Conservation (phyloP, 768 basidiomycete genomes). For the Mycena galopus region DNA sequence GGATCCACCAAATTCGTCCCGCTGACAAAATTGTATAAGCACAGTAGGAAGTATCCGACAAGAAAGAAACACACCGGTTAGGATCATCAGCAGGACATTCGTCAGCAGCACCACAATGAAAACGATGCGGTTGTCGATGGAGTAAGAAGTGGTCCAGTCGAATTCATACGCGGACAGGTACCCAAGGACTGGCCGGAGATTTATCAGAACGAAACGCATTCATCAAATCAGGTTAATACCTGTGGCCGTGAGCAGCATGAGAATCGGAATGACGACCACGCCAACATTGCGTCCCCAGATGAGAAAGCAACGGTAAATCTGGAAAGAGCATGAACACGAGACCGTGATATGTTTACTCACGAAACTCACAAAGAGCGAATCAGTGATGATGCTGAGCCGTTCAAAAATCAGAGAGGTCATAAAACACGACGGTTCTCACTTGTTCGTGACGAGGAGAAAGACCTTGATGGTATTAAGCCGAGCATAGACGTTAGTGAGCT, state of each 20-base stretch:
- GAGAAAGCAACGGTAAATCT: conserved; percentile 13
- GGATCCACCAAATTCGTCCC: conserved; percentile 18
- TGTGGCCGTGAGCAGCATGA: background rate
- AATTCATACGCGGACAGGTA: background rate
- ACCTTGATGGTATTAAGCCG: background rate
- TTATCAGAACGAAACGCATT: too few species aligned
- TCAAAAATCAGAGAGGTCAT: background rate
- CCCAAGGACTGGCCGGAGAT: background rate
- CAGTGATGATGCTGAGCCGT: background rate
- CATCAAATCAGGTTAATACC: too few species aligned
- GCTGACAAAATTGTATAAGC: background rate
- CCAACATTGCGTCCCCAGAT: background rate
- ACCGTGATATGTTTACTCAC: too few species aligned
- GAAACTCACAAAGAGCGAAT: conserved; percentile 8
- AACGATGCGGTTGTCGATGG: background rate
- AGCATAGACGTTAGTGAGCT: background rate
- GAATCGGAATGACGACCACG: background rate
- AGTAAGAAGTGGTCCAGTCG: background rate
- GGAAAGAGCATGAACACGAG: background rate
- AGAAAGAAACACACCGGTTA: conserved; percentile 9
- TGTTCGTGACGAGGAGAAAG: conserved; percentile 19
- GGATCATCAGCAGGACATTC: background rate
- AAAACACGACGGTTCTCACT: background rate
- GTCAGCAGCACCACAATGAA: background rate
- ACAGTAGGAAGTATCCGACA: background rate